These are phyloP conservation scores for Escallonia rubra DNA, from an alignment of 129 eudicot genomes.

Conservation along the genomic window DNA sequence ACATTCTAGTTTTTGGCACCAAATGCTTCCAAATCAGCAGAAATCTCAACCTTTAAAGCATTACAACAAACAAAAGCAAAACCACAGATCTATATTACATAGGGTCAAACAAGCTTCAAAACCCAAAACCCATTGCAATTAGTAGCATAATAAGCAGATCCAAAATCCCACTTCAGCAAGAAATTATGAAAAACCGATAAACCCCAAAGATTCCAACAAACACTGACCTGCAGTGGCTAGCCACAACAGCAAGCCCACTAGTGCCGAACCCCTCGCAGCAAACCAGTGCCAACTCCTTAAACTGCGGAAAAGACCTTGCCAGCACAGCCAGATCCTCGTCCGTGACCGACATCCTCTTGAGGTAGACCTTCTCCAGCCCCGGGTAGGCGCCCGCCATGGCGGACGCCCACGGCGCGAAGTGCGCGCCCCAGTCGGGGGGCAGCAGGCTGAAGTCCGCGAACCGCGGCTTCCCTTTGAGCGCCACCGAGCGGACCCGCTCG, in stretches of 20 bases:
- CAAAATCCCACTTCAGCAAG: not conserved
- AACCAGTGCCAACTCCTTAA: slow-evolving; percentile 61
- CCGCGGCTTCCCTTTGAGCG: slow-evolving; percentile 66
- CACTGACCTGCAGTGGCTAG: slow-evolving; percentile 55
- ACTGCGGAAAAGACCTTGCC: slow-evolving; percentile 43
- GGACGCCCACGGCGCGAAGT: slow-evolving; percentile 47
- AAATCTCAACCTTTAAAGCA: too few species aligned
- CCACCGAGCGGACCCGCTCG: slow-evolving; percentile 37
- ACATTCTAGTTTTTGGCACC: too few species aligned
- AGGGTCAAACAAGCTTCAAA: not conserved
- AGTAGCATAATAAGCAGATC: slow-evolving; percentile 20
- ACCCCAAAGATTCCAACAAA: not conserved
- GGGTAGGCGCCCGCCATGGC: slow-evolving; percentile 42
- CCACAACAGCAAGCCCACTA: slow-evolving; percentile 59
- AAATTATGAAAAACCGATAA: not conserved
- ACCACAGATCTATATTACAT: too few species aligned
- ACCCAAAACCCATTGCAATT: not conserved
- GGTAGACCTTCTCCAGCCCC: slow-evolving; percentile 48
- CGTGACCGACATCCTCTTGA: slow-evolving; percentile 63
- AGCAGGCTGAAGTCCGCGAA: slow-evolving; percentile 68
- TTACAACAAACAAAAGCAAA: too few species aligned
- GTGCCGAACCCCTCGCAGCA: slow-evolving; percentile 83
- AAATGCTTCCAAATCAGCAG: too few species aligned
- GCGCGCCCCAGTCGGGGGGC: slow-evolving; percentile 76
- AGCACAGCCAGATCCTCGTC: slow-evolving; percentile 58